Evolutionary conservation across 768 basidiomycete genomes (phyloP).

Genomic region (Crassisporium funariophilum): DNA sequence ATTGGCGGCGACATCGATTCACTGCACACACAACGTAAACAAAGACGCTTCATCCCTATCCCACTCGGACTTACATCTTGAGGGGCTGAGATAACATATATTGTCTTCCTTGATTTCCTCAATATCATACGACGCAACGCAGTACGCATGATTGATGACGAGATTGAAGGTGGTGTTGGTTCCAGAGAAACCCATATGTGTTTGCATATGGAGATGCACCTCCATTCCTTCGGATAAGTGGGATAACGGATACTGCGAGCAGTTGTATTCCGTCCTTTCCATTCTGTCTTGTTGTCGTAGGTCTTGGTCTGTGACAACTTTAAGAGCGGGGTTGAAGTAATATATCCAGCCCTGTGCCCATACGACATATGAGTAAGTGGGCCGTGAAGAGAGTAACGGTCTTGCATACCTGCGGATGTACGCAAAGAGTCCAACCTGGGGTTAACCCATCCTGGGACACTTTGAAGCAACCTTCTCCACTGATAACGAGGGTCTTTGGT

Average conservation of each 20-base stretch:
- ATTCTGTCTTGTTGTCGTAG: conserved; percentile 40
- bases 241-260: conserved; percentile 27
- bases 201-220: conserved; percentile 39
- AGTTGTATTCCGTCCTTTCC: conserved; percentile 29
- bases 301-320: conserved; percentile 52
- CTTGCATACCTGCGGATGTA: conserved; percentile 38
- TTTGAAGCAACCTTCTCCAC: conserved; percentile 3
- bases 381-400: not conserved
- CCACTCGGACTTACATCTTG: conserved; percentile 24
- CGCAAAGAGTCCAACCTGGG: conserved; percentile 40
- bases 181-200: conserved; percentile 16
- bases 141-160: conserved; percentile 48
- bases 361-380: conserved; percentile 6
- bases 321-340: conserved; percentile 42
- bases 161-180: conserved; percentile 33
- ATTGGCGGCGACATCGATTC: conserved; percentile 46
- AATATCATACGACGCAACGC: conserved; percentile 44
- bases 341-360: conserved; percentile 56
- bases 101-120: conserved; percentile 33
- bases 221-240: conserved; percentile 45
- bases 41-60: no score
- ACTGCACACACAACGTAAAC: no score
- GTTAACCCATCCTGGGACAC: conserved; percentile 16
- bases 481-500: not conserved
- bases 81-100: conserved; percentile 27